Conservation (phyloP, 2,329 filamentous ascomycete species). For the Orbilia blumenaviensis region DNA sequence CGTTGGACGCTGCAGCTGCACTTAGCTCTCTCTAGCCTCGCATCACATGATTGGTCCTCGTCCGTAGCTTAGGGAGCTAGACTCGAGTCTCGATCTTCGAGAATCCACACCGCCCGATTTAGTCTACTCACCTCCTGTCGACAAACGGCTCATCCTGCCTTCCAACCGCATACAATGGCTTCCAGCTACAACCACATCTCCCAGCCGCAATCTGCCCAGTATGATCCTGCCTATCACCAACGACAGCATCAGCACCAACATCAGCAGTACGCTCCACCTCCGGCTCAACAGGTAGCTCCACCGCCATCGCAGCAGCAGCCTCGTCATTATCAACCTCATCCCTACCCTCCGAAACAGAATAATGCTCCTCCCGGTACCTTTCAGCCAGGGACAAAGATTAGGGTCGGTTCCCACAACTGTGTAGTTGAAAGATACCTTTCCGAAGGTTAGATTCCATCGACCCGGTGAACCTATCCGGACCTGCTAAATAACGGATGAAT, state of each 20-base stretch:
- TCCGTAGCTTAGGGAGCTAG: conserved; percentile 2
- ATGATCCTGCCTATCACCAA: conserved; percentile 24
- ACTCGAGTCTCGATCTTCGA: conserved; percentile 18
- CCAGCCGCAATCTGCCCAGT: conserved; percentile 40
- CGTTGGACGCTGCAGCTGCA: neutral
- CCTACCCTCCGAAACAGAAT: conserved; percentile 55
- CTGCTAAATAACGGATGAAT: conserved; percentile 16
- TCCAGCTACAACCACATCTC: conserved; percentile 48
- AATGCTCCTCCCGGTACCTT: conserved; percentile 78
- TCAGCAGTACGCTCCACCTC: conserved; percentile 32
- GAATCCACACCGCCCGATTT: conserved; percentile 24
- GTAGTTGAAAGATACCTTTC: conserved; percentile 97
- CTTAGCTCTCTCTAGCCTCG: neutral
- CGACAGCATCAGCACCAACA: neutral
- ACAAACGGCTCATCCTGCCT: conserved; percentile 49
- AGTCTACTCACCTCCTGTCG: conserved; percentile 11
- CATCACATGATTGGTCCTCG: conserved; percentile 14
- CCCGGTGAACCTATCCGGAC: neutral
- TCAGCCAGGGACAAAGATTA: conserved; percentile 91
- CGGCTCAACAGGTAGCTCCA: conserved; percentile 20
- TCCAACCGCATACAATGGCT: conserved; percentile 53
- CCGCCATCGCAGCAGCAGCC: conserved; percentile 27
- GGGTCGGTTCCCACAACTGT: conserved; percentile 90
- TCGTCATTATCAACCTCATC: conserved; percentile 54
- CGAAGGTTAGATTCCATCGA: conserved; percentile 67